A percentile compares a stretch with the other conserved stretches of the same genome.
These are phyloP conservation scores for Cladosporium sp. DNA, from an alignment of 2,329 filamentous ascomycete species.

Conservation along the genomic window DNA sequence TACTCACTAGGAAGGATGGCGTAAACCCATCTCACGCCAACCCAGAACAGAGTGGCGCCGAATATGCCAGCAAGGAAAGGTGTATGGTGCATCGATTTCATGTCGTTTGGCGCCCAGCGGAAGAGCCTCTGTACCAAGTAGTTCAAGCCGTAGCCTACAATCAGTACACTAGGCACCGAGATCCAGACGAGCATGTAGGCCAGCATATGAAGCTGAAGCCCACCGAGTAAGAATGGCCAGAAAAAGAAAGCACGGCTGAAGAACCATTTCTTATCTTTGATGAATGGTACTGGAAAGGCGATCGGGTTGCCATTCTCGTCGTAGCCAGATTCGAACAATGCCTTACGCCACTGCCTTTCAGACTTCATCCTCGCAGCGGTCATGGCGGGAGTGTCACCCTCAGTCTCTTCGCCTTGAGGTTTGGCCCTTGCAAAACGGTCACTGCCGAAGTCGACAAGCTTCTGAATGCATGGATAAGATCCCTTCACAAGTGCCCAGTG, in stretches of 20 bases:
- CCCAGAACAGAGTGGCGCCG: constrained; percentile 79
- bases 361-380: constrained; percentile 93
- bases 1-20: constrained; percentile 70
- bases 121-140: constrained; percentile 76
- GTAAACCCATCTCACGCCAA: constrained; percentile 74
- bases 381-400: constrained; percentile 84
- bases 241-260: constrained; percentile 86
- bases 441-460: constrained; percentile 91
- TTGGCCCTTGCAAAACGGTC: constrained; percentile 89
- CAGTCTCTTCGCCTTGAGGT: constrained; percentile 41
- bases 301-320: constrained; percentile 74
- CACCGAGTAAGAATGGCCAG: constrained; percentile 79
- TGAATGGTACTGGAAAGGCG: constrained; percentile 71
- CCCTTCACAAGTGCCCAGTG: constrained; percentile 98
- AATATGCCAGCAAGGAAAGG: constrained; percentile 95
- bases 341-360: constrained; percentile 75
- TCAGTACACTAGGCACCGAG: constrained; percentile 70
- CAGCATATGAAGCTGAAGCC: constrained; percentile 69
- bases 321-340: constrained; percentile 81
- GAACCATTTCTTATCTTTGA: constrained; percentile 76
- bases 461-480: constrained; percentile 83
- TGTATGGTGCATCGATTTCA: constrained; percentile 87
- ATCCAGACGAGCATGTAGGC: constrained; percentile 73
- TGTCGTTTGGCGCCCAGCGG: constrained; percentile 81
- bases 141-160: constrained; percentile 70